Evolutionary conservation across 495 filamentous ascomycete genomes (phyloP).

Genomic region (Podospora tetraspora): DNA sequence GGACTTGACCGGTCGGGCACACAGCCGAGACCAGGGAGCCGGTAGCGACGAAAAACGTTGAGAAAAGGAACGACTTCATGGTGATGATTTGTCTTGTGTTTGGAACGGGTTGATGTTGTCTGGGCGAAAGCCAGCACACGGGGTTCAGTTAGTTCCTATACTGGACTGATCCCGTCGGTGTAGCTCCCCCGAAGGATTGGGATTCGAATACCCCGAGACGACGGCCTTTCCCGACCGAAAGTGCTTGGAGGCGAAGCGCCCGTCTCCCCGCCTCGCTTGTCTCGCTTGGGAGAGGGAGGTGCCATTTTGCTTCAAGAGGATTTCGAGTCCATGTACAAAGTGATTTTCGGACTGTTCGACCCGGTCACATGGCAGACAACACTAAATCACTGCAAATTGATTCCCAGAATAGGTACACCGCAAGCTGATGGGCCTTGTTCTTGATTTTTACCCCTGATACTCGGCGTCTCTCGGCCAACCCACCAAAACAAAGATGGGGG

Average conservation of each 20-base stretch:
- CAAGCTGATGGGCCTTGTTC: neutral
- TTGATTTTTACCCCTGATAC: neutral
- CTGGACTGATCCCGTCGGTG: too few species aligned
- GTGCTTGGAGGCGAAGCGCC: neutral
- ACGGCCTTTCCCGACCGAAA: neutral
- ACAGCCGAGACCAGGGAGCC: neutral
- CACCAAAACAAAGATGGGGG: neutral
- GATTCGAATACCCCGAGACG: too few species aligned
- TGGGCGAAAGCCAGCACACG: too few species aligned
- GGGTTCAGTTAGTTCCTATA: too few species aligned
- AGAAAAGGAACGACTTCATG: neutral
- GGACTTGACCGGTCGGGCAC: neutral
- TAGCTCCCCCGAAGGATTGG: too few species aligned
- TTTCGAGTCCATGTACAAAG: neutral
- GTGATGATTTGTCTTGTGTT: neutral
- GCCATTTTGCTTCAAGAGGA: neutral
- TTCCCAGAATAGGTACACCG: too few species aligned
- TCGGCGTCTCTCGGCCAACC: neutral
- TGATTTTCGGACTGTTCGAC: neutral
- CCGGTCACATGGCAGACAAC: neutral
- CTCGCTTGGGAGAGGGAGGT: neutral
- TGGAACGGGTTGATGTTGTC: neutral
- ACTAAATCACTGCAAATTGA: neutral
- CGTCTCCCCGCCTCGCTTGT: neutral
- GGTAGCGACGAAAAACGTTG: accelerated